Percentiles rank a stretch among this genome's conserved stretches.
phyloP scores from a whole-genome alignment of 1,284 basidiomycete species.

The Cutaneotrichosporon sp. region DNA sequence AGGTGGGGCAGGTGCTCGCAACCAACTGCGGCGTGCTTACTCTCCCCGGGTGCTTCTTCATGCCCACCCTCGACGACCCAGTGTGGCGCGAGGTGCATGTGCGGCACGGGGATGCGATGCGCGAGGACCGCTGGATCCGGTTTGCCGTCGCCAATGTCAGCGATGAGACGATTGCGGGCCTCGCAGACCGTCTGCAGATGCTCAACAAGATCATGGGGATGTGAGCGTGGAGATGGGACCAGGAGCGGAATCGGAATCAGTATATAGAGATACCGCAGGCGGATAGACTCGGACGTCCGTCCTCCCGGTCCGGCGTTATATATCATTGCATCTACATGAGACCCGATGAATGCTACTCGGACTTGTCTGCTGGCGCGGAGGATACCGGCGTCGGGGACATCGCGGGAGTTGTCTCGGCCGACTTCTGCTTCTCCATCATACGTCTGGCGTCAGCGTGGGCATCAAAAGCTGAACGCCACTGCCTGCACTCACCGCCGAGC shows the following conservation, averaged over 20 bases:
- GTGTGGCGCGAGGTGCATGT: conserved; percentile 32
- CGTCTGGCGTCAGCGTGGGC: conserved; percentile 23
- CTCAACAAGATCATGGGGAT: conserved; percentile 42
- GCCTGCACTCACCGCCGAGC: conserved; percentile 39
- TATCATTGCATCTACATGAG: conserved; percentile 5
- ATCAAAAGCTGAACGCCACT: too few relatives aligned
- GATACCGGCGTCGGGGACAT: conserved; percentile 3
- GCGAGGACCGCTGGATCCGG: conserved; percentile 24
- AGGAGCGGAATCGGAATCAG: too few relatives aligned
- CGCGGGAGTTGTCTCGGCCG: conserved; percentile 23
- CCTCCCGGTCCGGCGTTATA: too few relatives aligned
- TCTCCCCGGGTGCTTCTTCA: conserved; percentile 68
- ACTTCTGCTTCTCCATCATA: conserved; percentile 39
- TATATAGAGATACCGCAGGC: too few relatives aligned
- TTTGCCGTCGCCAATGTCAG: conserved; percentile 78
- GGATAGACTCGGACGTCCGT: too few relatives aligned
- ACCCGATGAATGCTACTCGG: conserved; percentile 13
- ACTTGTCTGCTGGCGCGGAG: conserved; percentile 9
- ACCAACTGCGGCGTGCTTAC: conserved; percentile 61
- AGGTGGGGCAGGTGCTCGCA: conserved; percentile 61
- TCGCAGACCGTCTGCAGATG: conserved; percentile 58
- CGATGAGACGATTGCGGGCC: conserved; percentile 57
- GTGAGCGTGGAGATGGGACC: too few relatives aligned
- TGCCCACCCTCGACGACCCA: conserved; percentile 35
- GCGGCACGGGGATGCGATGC: conserved; percentile 35